Base-by-base conservation (phyloP, 306 rosid genomes). In the Vigna unguiculata region DNA sequence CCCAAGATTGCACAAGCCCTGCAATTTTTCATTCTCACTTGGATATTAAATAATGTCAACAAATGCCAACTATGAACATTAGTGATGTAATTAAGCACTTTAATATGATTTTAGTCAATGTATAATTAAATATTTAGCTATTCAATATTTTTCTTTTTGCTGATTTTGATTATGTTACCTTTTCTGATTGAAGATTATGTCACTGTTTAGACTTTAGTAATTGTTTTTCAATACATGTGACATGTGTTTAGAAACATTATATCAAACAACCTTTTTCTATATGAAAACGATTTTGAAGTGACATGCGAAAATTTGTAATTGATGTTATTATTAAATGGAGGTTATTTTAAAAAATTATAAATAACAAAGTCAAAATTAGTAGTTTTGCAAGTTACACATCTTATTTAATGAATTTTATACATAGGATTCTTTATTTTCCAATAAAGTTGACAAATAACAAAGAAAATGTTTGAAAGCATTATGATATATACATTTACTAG, bases 1-100 rank as follows among this genome's bases (percentile, higher is more conserved):
- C 98, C 98, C 98, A 95, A 60, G 96, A 86, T 76, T 92, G 98
- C 53, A 95, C 98, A 17, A 95, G 60, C 8, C 98, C 97, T 92
- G 72, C 72, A 74, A 32, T 38, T 2, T 63, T 36, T 3, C 57
- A 75, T 20, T 24, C 67, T 15, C 75, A 34, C 47, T 65, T 15
- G 22, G 34, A 5, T 36, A 24, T 4, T n/a, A 48, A 74, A 22
- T 41, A 28, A 28, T 28, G 32, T 75, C 82, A 74, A 82, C 76
- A 54, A 63, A 28, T 38, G 13, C 25, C 69, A n/a, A 40, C 10
- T 20, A 55, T 54, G 34, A 9, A 4, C 46, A 16, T 43, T 32
- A 14, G 15, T 22, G 1, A 47, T 21, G n/a, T 45, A 34, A 61
- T 34, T 32, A 54, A 9, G 4, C 0, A 3, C 22, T 51, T 51